phyloP scores from a whole-genome alignment of 805 yeast genomes.

The Debaryomyces tyrocola region DNA sequence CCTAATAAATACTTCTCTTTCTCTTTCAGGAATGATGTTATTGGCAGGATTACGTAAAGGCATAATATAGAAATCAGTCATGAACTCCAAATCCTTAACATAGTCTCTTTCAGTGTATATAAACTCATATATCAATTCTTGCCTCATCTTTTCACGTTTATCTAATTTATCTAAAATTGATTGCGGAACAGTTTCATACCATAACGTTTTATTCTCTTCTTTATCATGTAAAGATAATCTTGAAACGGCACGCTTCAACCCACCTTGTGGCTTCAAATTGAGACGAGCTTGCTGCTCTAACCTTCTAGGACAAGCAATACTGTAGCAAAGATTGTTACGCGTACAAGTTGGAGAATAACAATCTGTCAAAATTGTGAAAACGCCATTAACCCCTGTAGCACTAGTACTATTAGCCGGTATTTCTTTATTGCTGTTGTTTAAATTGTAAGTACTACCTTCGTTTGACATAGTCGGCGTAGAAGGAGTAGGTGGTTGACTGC shows the following conservation, averaged over 20 bases:
- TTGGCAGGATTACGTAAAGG: slow-evolving; percentile 75
- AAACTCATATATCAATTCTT: slow-evolving; percentile 92
- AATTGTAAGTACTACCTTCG: slow-evolving; percentile 4
- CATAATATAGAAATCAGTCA: slow-evolving; percentile 91
- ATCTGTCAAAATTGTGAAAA: slow-evolving; percentile 86
- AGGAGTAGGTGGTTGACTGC: slow-evolving; percentile 13
- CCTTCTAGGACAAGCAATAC: slow-evolving; percentile 94
- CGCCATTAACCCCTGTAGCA: slow-evolving; percentile 70
- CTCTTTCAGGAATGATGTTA: slow-evolving; percentile 81
- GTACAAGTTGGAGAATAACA: slow-evolving; percentile 98
- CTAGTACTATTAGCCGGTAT: slow-evolving; percentile 11
- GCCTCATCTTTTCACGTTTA: slow-evolving; percentile 85
- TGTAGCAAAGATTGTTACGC: slow-evolving; percentile 81
- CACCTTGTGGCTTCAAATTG: slow-evolving; percentile 85
- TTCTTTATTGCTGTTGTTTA: neutral
- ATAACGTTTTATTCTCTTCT: slow-evolving; percentile 78
- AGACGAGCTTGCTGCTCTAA: slow-evolving; percentile 93
- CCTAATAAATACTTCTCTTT: slow-evolving; percentile 86
- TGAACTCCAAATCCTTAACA: slow-evolving; percentile 89
- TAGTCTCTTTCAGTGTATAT: slow-evolving; percentile 93
- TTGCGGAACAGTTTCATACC: slow-evolving; percentile 91
- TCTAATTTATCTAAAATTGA: slow-evolving; percentile 75
- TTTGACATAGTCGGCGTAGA: slow-evolving; percentile 13
- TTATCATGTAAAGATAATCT: slow-evolving; percentile 63
- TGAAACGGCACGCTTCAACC: slow-evolving; percentile 72